Base-by-base conservation (phyloP, 371 early-diverging fungal genomes). In the Apophysomyces elegans region DNA sequence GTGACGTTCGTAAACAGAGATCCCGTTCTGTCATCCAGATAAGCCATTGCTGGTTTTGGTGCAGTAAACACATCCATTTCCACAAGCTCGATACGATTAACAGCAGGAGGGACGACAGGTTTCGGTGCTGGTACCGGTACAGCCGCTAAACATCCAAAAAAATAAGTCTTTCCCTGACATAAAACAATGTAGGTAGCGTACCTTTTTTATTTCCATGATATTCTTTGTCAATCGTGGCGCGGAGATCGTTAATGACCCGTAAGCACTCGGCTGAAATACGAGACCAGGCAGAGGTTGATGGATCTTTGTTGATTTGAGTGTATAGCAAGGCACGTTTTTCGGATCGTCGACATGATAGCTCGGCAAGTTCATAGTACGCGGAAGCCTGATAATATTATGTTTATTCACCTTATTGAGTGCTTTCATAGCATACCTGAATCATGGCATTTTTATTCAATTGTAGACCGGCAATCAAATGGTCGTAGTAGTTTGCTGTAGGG, bases 341-440 rank as follows among this genome's bases (percentile, higher is more conserved):
- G 0, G 79, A 66, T 1, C 59, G 39, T 39, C 79, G 73, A 18
- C 70, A 68, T 7, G 83, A 63, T 41, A 85, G 45, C 2, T 65
- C 61, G 14, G 73, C 77, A 8, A 87, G 66, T 59, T 87, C 88
- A 18, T 80, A 75, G 69, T 74, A 86, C 0, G 88, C 86, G 16
- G 73, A 66, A 9, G 70, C 66, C 61, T 72, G 50, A 58, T 46
- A 11, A 26, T 14, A 63, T 46, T 61, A 16, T 59, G 57, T 37
- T 67, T 47, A 39, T 58, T 26, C 32, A 2, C 32, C 32, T 26
- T 26, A 26, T 26, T 26, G 32, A 26, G 32, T 26, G 32, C 32
- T 26, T 26, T 26, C 32, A 26, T 26, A 2, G 1, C 56, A 26
- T 63, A 69, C 74, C 65, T 70, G 66, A 5, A 71, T 35, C 38